These are phyloP conservation scores for Hypsizygus marmoreus DNA, from an alignment of 768 basidiomycete species.

Conservation along the genomic window DNA sequence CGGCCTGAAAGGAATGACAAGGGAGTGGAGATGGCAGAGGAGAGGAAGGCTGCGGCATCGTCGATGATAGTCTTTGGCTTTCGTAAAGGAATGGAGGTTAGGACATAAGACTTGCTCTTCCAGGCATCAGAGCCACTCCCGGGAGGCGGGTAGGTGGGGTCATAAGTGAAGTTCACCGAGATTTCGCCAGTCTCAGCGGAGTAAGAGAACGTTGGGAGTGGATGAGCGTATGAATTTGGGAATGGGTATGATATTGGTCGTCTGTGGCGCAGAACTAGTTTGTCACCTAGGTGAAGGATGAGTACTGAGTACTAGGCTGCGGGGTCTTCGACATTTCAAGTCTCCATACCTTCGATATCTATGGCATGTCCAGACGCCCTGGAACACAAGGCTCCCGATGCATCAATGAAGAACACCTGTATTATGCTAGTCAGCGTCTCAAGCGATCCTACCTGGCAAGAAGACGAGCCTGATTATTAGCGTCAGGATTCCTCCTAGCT, in stretches of 20 bases:
- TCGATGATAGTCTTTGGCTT: slow-evolving; percentile 72
- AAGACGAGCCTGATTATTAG: slow-evolving; percentile 71
- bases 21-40: slow-evolving; percentile 60
- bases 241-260: slow-evolving; percentile 76
- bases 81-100: slow-evolving; percentile 67
- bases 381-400: slow-evolving; percentile 74
- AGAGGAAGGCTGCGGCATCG: slow-evolving; percentile 67
- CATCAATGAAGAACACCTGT: slow-evolving; percentile 85
- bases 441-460: neutral
- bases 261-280: slow-evolving; percentile 73
- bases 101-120: slow-evolving; percentile 59
- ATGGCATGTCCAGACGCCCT: slow-evolving; percentile 80
- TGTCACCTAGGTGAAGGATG: slow-evolving; percentile 47
- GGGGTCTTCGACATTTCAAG: neutral
- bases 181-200: slow-evolving; percentile 57
- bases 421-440: slow-evolving; percentile 1
- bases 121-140: slow-evolving; percentile 45
- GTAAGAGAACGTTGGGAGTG: slow-evolving; percentile 71
- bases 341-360: slow-evolving; percentile 77
- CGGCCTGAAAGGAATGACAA: slow-evolving; percentile 53
- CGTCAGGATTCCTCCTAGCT: slow-evolving; percentile 69
- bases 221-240: slow-evolving; percentile 78
- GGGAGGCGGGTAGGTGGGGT: slow-evolving; percentile 62
- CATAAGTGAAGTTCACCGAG: slow-evolving; percentile 56
- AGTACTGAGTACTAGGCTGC: neutral